Evolutionary conservation across 1,284 basidiomycete genomes (phyloP).

Genomic region (Cronartium ribicola): DNA sequence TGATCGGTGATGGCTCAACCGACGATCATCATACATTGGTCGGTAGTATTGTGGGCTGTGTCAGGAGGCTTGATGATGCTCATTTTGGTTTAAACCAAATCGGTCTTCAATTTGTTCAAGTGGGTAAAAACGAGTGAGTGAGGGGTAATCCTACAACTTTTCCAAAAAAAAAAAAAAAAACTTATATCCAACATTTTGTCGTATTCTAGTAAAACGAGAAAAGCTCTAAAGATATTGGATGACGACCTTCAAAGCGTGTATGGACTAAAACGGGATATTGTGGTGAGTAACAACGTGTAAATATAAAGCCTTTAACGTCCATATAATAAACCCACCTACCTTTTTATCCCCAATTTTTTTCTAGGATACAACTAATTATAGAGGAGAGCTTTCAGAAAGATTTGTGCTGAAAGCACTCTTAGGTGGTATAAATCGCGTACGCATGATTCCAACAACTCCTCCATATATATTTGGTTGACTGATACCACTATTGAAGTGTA

Average conservation of each 20-base stretch:
- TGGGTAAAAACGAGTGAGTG: conserved; percentile 46
- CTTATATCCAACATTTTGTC: background rate
- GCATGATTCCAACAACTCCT: too few species aligned
- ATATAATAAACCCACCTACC: background rate
- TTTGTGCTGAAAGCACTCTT: conserved; percentile 2
- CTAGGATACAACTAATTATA: background rate
- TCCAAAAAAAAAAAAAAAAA: background rate
- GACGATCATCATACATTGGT: conserved; percentile 55
- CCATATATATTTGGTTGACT: too few species aligned
- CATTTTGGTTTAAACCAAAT: conserved; percentile 57
- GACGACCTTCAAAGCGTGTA: conserved; percentile 6
- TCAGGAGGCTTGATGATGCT: conserved; percentile 56
- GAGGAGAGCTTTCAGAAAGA: background rate
- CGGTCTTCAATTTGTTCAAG: conserved; percentile 62
- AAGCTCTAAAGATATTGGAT: background rate
- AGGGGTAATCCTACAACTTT: background rate
- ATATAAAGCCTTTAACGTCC: background rate
- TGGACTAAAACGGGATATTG: conserved; percentile 6
- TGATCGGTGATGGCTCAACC: conserved; percentile 61
- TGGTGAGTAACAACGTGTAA: background rate
- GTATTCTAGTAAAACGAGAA: background rate
- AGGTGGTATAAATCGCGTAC: conserved; percentile 2
- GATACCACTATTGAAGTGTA: too few species aligned
- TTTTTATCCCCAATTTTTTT: background rate
- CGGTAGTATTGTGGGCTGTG: conserved; percentile 57